These are phyloP conservation scores for Tremellales sp. DNA, from an alignment of 1,284 basidiomycete genomes.

Conservation along the genomic window DNA sequence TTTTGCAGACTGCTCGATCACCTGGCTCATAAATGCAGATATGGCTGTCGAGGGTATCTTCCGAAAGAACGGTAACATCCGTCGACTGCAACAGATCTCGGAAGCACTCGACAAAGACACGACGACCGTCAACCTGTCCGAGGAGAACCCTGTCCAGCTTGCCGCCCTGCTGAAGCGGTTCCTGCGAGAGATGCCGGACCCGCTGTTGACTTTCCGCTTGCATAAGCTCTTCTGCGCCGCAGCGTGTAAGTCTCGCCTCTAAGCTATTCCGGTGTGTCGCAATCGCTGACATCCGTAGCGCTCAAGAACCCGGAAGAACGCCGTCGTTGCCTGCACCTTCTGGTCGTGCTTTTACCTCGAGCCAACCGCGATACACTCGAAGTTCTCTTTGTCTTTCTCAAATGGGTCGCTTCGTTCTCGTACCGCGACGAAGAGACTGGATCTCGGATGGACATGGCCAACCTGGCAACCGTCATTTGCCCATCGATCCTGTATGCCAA, in stretches of 20 bases:
- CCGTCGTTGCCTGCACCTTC: slow-evolving; percentile 76
- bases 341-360: slow-evolving; percentile 83
- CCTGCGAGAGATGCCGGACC: slow-evolving; percentile 92
- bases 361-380: slow-evolving; percentile 96
- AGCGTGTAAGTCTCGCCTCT: slow-evolving; percentile 61
- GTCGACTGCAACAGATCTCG: slow-evolving; percentile 80
- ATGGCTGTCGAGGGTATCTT: slow-evolving; percentile 99
- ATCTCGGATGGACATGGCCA: slow-evolving; percentile 95
- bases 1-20: not conserved
- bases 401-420: slow-evolving; percentile 99
- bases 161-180: slow-evolving; percentile 97
- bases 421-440: slow-evolving; percentile 98
- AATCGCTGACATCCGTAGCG: slow-evolving; percentile 50
- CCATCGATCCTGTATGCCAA: slow-evolving; percentile 90
- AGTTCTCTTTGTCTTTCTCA: slow-evolving; percentile 95
- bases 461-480: slow-evolving; percentile 95
- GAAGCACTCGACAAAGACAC: slow-evolving; percentile 93
- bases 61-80: slow-evolving; percentile 96
- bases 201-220: slow-evolving; percentile 88
- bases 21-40: slow-evolving; percentile 56
- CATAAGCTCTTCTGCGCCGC: slow-evolving; percentile 85
- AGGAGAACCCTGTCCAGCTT: slow-evolving; percentile 95
- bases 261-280: not conserved
- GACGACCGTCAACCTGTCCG: slow-evolving; percentile 79
- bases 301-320: slow-evolving; percentile 73